These are phyloP conservation scores for Erythrophleum fordii DNA, from an alignment of 306 rosid species.

Conservation along the genomic window DNA sequence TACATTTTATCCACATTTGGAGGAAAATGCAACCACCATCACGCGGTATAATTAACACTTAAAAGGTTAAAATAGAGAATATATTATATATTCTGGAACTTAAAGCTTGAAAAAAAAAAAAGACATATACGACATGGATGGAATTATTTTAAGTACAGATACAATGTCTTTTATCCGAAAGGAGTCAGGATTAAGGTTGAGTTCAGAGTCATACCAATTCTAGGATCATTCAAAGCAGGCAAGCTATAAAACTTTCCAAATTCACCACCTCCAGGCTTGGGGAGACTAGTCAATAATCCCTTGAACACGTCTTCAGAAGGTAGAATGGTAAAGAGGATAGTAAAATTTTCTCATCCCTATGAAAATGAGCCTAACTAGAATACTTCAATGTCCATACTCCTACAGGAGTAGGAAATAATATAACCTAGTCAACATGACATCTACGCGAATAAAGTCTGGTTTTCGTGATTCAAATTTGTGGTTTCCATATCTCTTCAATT, in stretches of 20 bases:
- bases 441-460: background rate
- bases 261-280: slow-evolving; percentile 69
- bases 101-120: background rate
- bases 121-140: background rate
- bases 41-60: background rate
- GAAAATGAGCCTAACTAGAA: background rate
- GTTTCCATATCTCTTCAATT: background rate
- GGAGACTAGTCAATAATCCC: slow-evolving; percentile 6
- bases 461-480: background rate
- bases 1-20: background rate
- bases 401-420: too few species aligned
- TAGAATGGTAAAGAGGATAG: background rate
- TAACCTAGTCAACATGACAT: too few species aligned
- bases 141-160: background rate
- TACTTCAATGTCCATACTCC: background rate
- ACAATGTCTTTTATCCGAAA: background rate
- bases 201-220: slow-evolving; percentile 56
- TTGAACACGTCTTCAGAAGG: slow-evolving; percentile 11
- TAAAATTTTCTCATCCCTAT: background rate
- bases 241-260: slow-evolving; percentile 77
- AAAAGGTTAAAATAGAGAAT: background rate
- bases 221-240: slow-evolving; percentile 75
- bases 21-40: background rate
- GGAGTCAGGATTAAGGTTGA: background rate
- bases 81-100: background rate